Conservation (phyloP, 2,329 filamentous ascomycete genomes). For the Dactylellina leptospora region DNA sequence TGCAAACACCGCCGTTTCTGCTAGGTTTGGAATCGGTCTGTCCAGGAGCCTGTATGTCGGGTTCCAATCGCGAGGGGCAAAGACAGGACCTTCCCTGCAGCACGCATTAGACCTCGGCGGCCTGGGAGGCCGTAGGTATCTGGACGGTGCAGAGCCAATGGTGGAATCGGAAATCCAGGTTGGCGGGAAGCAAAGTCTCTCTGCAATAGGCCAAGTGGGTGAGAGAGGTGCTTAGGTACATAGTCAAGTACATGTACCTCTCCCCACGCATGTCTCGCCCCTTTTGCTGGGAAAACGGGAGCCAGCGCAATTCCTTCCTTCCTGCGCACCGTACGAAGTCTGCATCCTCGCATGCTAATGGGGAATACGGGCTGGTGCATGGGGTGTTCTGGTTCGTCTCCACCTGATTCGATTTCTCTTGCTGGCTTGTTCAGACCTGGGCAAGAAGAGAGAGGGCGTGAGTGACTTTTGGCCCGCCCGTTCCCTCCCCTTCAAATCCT, state of each 20-base stretch:
- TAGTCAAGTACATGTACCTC: too few species aligned
- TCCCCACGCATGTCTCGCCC: too few species aligned
- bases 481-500: neutral
- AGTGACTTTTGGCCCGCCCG: constrained; percentile 2
- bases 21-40: constrained; percentile 1
- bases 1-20: constrained; percentile 5
- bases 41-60: constrained; percentile 50
- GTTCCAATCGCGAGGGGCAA: neutral
- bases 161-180: constrained; percentile 40
- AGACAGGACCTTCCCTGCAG: constrained; percentile 7
- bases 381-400: neutral
- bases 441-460: neutral
- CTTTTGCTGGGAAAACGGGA: too few species aligned
- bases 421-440: constrained; percentile 1
- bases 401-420: neutral
- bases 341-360: too few species aligned
- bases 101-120: neutral
- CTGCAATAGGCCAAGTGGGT: too few species aligned
- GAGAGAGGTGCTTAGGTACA: too few species aligned
- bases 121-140: neutral
- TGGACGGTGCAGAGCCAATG: neutral
- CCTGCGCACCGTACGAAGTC: too few species aligned
- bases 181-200: constrained; percentile 44
- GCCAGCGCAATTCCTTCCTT: too few species aligned
- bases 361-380: constrained; percentile 21